Evolutionary conservation across 139 green algal species (phyloP).

Genomic region (Haematococcus lacustris): DNA sequence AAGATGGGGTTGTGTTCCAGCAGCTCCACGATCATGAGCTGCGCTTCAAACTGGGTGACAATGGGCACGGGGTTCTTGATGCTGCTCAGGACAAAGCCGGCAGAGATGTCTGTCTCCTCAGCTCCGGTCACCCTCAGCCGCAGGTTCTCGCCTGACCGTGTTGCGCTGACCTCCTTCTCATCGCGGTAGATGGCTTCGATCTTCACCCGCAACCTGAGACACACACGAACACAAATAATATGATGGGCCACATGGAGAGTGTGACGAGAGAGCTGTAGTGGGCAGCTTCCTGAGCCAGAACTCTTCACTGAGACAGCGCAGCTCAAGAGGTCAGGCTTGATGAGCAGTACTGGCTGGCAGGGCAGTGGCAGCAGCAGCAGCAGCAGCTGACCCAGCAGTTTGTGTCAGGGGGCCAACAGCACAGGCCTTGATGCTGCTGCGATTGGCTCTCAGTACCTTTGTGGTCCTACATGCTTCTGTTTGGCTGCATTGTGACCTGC

Average conservation of each 20-base stretch:
- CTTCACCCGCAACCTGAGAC: conserved; percentile 59
- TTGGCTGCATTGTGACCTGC: too few relatives aligned
- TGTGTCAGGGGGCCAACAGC: neutral
- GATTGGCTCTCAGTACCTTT: too few relatives aligned
- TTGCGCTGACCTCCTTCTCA: conserved; percentile 74
- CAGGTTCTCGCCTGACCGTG: conserved; percentile 76
- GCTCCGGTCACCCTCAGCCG: conserved; percentile 55
- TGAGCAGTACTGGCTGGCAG: neutral
- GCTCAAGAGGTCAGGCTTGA: neutral
- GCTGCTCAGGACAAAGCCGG: conserved; percentile 89
- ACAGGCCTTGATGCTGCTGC: too few relatives aligned
- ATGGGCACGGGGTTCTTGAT: conserved; percentile 54
- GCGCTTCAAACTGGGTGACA: conserved; percentile 80
- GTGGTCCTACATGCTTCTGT: too few relatives aligned
- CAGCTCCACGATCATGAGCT: conserved; percentile 70
- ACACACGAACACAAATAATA: neutral
- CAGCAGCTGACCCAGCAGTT: too few relatives aligned
- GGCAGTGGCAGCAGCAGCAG: too few relatives aligned
- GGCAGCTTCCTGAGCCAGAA: neutral
- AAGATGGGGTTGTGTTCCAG: conserved; percentile 96
- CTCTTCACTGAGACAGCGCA: neutral
- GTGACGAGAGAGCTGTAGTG: neutral
- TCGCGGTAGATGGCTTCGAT: conserved; percentile 86
- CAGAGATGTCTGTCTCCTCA: conserved; percentile 64
- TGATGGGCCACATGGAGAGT: neutral